phyloP scores from a whole-genome alignment of 73 alveolate species.

The Tetrahymena thermophila region DNA sequence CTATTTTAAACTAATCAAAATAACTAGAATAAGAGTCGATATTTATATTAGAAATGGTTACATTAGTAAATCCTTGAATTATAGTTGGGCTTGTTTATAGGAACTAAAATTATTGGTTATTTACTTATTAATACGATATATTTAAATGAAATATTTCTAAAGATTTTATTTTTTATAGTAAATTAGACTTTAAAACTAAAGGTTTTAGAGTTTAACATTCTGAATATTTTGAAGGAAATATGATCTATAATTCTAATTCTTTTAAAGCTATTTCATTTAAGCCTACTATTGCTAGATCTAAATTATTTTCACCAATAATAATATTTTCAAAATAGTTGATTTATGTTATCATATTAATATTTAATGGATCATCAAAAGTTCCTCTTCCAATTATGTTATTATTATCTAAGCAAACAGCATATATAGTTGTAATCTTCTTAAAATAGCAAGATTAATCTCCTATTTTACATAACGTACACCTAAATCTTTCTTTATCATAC shows the following conservation, averaged over 20 bases:
- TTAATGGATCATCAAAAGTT: background rate
- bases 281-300: background rate
- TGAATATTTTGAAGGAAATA: background rate
- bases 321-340: background rate
- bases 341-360: background rate
- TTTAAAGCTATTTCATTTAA: background rate
- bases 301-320: background rate
- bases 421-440: background rate
- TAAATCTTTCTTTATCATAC: background rate
- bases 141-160: background rate
- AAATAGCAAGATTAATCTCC: background rate
- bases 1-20: background rate
- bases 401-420: background rate
- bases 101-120: background rate
- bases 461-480: background rate
- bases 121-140: background rate
- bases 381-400: background rate
- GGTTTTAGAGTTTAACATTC: background rate
- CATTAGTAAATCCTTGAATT: background rate
- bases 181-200: background rate
- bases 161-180: background rate
- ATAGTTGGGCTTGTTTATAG: background rate
- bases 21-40: background rate
- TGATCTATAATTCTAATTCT: background rate
- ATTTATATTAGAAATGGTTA: background rate